Evolutionary conservation across 2,329 filamentous ascomycete species (phyloP).

Genomic region (Colletotrichum chlorophyti): DNA sequence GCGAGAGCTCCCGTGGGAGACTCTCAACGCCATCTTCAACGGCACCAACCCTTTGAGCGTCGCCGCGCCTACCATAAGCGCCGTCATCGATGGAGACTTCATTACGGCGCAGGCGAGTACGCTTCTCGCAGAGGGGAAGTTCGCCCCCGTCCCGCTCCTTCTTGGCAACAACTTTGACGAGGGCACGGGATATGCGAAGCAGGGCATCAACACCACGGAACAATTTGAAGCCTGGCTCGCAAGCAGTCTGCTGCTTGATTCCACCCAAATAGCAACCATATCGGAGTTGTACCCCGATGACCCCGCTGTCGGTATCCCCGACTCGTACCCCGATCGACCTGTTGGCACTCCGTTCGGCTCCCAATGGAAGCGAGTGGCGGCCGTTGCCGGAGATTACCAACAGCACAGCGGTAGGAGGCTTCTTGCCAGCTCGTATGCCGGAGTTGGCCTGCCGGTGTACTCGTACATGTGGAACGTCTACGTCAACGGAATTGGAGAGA

Average conservation of each 20-base stretch:
- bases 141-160: conserved; percentile 70
- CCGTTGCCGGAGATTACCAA: conserved; percentile 64
- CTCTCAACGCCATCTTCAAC: conserved; percentile 48
- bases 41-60: conserved; percentile 53
- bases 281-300: conserved; percentile 56
- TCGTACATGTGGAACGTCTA: conserved; percentile 56
- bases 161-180: conserved; percentile 71
- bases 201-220: conserved; percentile 60
- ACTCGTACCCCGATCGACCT: conserved; percentile 42
- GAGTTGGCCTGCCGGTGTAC: conserved; percentile 56
- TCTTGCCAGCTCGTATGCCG: conserved; percentile 58
- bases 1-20: conserved; percentile 54
- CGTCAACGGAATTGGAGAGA: conserved; percentile 24
- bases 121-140: conserved; percentile 62
- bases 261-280: conserved; percentile 31
- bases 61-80: conserved; percentile 32
- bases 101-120: conserved; percentile 50
- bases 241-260: conserved; percentile 41
- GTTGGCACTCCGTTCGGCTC: conserved; percentile 67
- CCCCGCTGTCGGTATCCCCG: conserved; percentile 59
- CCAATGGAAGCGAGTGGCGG: conserved; percentile 69
- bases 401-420: conserved; percentile 63
- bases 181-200: conserved; percentile 65
- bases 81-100: conserved; percentile 46
- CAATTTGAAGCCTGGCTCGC: conserved; percentile 53